Evolutionary conservation across 345 rosid genomes (phyloP).

Genomic region (Psidium friedrichsthalianum): DNA sequence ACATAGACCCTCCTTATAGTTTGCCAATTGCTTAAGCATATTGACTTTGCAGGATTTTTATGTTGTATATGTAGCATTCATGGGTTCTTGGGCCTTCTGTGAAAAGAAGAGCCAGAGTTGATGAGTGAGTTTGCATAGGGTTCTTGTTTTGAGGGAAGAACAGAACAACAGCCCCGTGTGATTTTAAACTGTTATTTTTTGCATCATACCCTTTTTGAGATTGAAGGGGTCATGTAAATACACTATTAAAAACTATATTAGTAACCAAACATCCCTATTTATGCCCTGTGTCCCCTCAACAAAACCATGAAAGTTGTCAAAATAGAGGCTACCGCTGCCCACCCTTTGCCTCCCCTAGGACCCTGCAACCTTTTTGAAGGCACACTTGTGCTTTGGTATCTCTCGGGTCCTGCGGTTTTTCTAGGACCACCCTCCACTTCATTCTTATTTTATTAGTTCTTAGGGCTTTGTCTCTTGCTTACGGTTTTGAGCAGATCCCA

Average conservation of each 20-base stretch:
- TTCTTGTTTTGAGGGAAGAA: not conserved
- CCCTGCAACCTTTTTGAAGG: constrained; percentile 11
- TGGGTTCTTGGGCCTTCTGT: not conserved
- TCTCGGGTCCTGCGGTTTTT: constrained; percentile 26
- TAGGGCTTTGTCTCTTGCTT: constrained; percentile 6
- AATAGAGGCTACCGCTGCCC: constrained; percentile 17
- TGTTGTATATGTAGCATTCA: not conserved
- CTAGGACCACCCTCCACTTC: constrained; percentile 16
- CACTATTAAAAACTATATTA: not conserved
- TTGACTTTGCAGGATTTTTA: not conserved
- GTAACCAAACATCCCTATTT: constrained; percentile 38
- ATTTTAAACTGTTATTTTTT: not conserved
- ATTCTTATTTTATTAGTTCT: not conserved
- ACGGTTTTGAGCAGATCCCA: not conserved
- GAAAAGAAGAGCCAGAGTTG: not conserved
- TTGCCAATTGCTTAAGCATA: not conserved
- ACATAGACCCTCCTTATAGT: not conserved
- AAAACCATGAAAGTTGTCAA: constrained; percentile 50
- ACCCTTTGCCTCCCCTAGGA: constrained; percentile 35
- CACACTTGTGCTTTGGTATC: constrained; percentile 22
- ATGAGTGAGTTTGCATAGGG: not conserved
- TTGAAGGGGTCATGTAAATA: not conserved
- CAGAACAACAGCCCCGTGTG: not conserved
- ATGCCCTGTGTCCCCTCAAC: constrained; percentile 58
- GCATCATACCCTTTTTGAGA: not conserved